Conservation (phyloP, 176 grass and related monocot species). For the Aechmea fasciata region DNA sequence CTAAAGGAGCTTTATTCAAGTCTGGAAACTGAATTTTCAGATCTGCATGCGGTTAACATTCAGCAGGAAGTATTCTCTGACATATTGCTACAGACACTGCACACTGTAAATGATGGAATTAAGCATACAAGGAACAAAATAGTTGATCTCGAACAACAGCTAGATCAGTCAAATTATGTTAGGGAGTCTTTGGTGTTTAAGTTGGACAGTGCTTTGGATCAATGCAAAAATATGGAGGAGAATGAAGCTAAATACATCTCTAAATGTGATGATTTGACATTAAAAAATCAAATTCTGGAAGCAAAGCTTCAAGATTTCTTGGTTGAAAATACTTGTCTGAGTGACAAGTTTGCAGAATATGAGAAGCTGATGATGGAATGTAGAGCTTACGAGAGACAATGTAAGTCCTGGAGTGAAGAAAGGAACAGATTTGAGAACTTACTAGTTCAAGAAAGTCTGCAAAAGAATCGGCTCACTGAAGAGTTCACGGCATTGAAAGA, state of each 20-base stretch:
- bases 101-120: constrained; percentile 45
- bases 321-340: constrained; percentile 38
- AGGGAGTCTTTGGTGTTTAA: constrained; percentile 42
- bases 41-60: constrained; percentile 41
- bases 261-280: constrained; percentile 60
- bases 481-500: constrained; percentile 49
- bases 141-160: constrained; percentile 49
- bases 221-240: constrained; percentile 54
- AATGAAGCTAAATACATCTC: constrained; percentile 50
- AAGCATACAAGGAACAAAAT: constrained; percentile 40
- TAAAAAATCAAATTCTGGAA: constrained; percentile 72
- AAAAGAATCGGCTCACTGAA: constrained; percentile 40
- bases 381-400: constrained; percentile 43
- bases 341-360: constrained; percentile 35
- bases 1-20: constrained; percentile 20
- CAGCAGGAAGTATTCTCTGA: constrained; percentile 74
- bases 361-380: constrained; percentile 42
- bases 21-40: constrained; percentile 57
- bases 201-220: constrained; percentile 43
- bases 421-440: constrained; percentile 49
- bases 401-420: constrained; percentile 53
- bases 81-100: constrained; percentile 47
- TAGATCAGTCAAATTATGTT: constrained; percentile 44
- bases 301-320: constrained; percentile 70
- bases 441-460: constrained; percentile 51